These are phyloP conservation scores for Alternaria novae-zelandiae DNA, from an alignment of 2,329 filamentous ascomycete genomes.

Conservation along the genomic window DNA sequence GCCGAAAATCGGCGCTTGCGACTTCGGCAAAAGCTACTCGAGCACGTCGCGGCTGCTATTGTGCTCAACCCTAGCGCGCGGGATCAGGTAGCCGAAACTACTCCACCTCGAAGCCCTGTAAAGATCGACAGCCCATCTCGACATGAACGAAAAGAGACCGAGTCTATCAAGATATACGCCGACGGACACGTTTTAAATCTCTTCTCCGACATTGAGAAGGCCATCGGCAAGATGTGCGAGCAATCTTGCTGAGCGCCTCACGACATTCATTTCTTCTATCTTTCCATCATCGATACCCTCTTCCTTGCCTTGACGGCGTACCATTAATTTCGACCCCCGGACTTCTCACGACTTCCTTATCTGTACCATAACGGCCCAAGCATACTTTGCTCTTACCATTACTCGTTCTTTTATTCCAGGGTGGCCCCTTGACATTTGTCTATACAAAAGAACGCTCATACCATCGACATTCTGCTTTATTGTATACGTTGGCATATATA, in stretches of 20 bases:
- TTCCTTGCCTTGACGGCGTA: conserved; percentile 19
- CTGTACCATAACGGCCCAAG: conserved; percentile 38
- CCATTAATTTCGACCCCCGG: conserved; percentile 27
- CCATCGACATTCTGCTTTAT: conserved; percentile 10
- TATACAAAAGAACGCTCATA: conserved; percentile 8
- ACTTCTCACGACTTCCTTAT: conserved; percentile 21
- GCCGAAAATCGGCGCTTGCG: conserved; percentile 78
- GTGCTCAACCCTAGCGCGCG: conserved; percentile 41
- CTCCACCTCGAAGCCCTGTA: conserved; percentile 49
- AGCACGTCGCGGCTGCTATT: conserved; percentile 76
- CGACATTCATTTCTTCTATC: conserved; percentile 13
- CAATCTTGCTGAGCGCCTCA: conserved; percentile 40
- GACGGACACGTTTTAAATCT: conserved; percentile 51
- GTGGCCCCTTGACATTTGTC: conserved; percentile 16
- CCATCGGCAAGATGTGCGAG: conserved; percentile 53
- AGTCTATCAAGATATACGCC: conserved; percentile 54
- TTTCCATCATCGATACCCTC: conserved; percentile 13
- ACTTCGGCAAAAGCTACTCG: conserved; percentile 79
- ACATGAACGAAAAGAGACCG: conserved; percentile 46
- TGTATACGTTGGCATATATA: conserved; percentile 10
- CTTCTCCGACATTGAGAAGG: conserved; percentile 52
- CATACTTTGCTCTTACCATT: conserved; percentile 20
- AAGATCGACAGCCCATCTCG: conserved; percentile 45
- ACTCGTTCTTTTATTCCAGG: conserved; percentile 15
- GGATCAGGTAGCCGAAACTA: conserved; percentile 40